Conservation (phyloP, 345 rosid genomes). For the Boechera divaricarpa region DNA sequence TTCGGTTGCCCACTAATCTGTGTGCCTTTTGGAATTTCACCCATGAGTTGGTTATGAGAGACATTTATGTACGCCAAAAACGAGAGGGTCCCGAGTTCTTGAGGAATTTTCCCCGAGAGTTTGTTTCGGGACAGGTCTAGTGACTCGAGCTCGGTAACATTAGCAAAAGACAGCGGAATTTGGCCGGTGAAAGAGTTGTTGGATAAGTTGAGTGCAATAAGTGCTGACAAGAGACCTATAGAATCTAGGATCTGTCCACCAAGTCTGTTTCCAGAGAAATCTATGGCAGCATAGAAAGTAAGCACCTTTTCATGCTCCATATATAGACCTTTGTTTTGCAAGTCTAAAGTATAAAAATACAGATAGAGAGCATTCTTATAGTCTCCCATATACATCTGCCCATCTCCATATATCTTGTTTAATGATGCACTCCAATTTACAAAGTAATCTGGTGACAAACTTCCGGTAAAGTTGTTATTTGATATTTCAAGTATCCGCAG, state of each 20-base stretch:
- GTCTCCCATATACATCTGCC: constrained; percentile 11
- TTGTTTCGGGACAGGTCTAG: constrained; percentile 2
- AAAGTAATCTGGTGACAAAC: not conserved
- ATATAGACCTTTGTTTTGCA: not conserved
- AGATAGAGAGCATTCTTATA: not conserved
- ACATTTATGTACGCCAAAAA: constrained; percentile 15
- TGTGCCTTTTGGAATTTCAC: constrained; percentile 16
- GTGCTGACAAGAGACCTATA: not conserved
- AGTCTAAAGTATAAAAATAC: not conserved
- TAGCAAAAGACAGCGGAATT: constrained; percentile 2
- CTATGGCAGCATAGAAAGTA: not conserved
- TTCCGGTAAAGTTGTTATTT: constrained; percentile 2
- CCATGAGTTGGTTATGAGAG: constrained; percentile 10
- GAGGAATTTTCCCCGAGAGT: constrained; percentile 16
- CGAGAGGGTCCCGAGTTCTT: not conserved
- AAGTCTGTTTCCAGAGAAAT: not conserved
- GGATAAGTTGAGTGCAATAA: constrained; percentile 18
- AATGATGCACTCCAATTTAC: not conserved
- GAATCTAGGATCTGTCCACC: constrained; percentile 4
- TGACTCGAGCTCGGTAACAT: constrained; percentile 6
- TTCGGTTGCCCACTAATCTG: constrained; percentile 1
- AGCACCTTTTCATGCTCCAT: not conserved
- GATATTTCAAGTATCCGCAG: constrained; percentile 3
- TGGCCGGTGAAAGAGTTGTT: not conserved
- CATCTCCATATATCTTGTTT: not conserved